Base-by-base conservation (phyloP, 345 rosid genomes). In the Citrus cavaleriei region DNA sequence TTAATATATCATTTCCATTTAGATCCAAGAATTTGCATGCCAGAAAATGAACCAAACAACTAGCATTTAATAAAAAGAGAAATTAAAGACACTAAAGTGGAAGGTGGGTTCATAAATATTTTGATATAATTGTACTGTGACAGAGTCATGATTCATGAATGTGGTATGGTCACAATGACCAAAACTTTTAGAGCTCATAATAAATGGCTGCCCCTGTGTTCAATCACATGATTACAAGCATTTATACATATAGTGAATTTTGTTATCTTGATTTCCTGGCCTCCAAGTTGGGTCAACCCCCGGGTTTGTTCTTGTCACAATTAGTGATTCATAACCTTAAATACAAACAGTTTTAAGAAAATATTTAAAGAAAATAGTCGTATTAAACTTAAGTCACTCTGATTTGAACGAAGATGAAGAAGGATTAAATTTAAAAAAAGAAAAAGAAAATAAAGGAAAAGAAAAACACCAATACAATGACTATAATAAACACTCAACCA, bases 21-120 rank as follows among this genome's bases (percentile, higher is more conserved):
- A n/a, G 24, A 73, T 37, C 67, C 27, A 75, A 66, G 16, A 66
- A 30, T 27, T 10, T 10, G n/a, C 28, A 34, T 21, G 24, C 66
- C 5, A 63, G 42, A 28, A 42, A 42, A 42, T 63, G n/a, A 21
- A 28, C 49, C 42, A 46, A 58, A 35, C 32, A 69, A 49, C 51
- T 68, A 70, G 4, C 73, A 67, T 34, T 61, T 35, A 66, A 51
- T 38, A 57, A 59, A 22, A 57, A 46, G 58, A 67, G n/a, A 67
- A n/a, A 46, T 46, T 46, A 46, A 22, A 25, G 55, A 10, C 68
- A 12, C 38, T 66, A 34, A 62, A 35, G 28, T 34, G 67, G 68
- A 60, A 68, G 73, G 16, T 42, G 66, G 68, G 62, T n/a, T 66
- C 81, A 82, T 82, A 70, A 82, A 85, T 81, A 42, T 32, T 75